Evolutionary conservation across 2,329 filamentous ascomycete genomes (phyloP).

Genomic region (Diplodia intermedia): DNA sequence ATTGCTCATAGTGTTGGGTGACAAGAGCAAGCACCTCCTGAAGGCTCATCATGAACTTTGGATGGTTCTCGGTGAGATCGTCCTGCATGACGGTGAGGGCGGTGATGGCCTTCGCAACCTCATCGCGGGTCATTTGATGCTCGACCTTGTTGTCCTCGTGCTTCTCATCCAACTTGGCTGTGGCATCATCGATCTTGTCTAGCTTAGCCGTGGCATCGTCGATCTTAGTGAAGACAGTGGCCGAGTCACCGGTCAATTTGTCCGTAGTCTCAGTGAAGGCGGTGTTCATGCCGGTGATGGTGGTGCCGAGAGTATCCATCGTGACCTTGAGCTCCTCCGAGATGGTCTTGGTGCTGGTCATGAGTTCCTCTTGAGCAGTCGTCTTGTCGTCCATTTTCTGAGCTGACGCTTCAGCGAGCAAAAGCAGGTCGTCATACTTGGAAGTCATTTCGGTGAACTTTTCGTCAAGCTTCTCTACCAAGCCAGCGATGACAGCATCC

Average conservation of each 20-base stretch:
- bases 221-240: conserved; percentile 82
- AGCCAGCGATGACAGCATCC: conserved; percentile 60
- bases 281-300: conserved; percentile 56
- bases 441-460: conserved; percentile 80
- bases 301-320: conserved; percentile 80
- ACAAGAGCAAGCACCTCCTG: conserved; percentile 85
- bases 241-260: conserved; percentile 85
- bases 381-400: conserved; percentile 77
- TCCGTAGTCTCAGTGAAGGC: conserved; percentile 83
- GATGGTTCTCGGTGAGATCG: conserved; percentile 82
- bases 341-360: conserved; percentile 76
- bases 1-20: conserved; percentile 86
- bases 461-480: conserved; percentile 70
- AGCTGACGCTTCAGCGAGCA: conserved; percentile 74
- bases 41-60: conserved; percentile 84
- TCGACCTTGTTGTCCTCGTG: conserved; percentile 77
- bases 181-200: conserved; percentile 76
- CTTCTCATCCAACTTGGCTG: conserved; percentile 75
- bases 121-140: conserved; percentile 81
- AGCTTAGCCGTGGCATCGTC: conserved; percentile 78
- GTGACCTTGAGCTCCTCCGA: conserved; percentile 87
- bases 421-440: conserved; percentile 88
- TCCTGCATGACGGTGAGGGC: conserved; percentile 78
- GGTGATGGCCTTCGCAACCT: conserved; percentile 76
- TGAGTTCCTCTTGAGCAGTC: conserved; percentile 73